A percentile compares a stretch with the other conserved stretches of the same genome.
Evolutionary conservation across 148 eudicot species (phyloP).

Genomic region (Chenopodium suecicum): DNA sequence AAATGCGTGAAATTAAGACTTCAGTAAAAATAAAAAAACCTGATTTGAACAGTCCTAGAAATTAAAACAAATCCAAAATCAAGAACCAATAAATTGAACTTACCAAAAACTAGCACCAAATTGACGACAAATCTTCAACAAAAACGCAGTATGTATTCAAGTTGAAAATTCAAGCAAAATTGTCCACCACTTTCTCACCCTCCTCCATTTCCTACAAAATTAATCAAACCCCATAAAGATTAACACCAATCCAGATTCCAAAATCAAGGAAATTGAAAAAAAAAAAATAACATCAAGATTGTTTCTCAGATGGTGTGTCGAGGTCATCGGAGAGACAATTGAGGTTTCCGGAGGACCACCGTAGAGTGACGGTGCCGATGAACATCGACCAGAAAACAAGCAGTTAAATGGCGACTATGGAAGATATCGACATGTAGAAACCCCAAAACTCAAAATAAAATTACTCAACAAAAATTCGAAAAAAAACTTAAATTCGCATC

Average conservation of each 20-base stretch:
- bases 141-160: neutral
- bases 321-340: conserved; percentile 45
- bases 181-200: conserved; percentile 72
- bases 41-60: neutral
- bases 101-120: conserved; percentile 22
- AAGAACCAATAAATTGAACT: conserved; percentile 3
- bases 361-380: conserved; percentile 89
- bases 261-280: neutral
- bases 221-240: neutral
- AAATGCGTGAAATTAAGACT: no score
- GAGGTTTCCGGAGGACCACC: conserved; percentile 71
- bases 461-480: no score
- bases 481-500: no score
- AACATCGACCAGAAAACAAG: conserved; percentile 93
- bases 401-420: conserved; percentile 65
- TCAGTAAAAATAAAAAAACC: no score
- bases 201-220: conserved; percentile 78
- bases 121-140: conserved; percentile 9
- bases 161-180: conserved; percentile 17
- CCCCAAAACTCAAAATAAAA: conserved; percentile 42
- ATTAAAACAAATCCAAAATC: conserved; percentile 23
- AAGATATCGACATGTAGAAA: no score
- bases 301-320: conserved; percentile 40
- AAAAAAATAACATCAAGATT: conserved; percentile 69
- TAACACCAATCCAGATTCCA: conserved; percentile 17